Base-by-base conservation (phyloP, 208 protist genomes). In the Acanthamoeba healyi region DNA sequence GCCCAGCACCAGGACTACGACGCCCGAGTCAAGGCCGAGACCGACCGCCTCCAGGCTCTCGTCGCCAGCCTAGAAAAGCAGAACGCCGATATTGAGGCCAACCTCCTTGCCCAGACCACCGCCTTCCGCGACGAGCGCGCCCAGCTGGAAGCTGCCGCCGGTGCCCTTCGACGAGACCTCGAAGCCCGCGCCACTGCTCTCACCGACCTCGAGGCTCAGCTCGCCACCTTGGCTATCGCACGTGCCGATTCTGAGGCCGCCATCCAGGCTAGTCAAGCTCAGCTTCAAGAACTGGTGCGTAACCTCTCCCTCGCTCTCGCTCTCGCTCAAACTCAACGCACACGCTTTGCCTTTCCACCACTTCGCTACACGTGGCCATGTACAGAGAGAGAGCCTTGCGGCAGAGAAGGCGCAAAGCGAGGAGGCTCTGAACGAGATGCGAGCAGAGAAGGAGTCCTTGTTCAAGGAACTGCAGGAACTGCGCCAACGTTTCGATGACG, bases 51-150 rank as follows among this genome's bases (percentile, higher is more conserved):
- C 34, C 26, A 72, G 63, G 26, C 9, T 1, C 63, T 4, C 63
- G 7, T 72, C 63, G 34, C 34, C 63, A 17, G 29, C 34, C 34
- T 72, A 4, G 63, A 72, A n/a, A 12, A 36, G 7, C 63, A 72
- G 34, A 72, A 72, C 34, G 63, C 63, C 29, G 63, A 72, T n/a
- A 4, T 72, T 17, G 63, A 72, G 63, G 63, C 26, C 63, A 72
- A 17, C 63, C 34, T 72, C 29, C 63, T 4, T 17, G 26, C 7
- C 26, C 63, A 72, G 34, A 17, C 63, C 34, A 2, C 29, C 9
- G 63, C 63, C 63, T 36, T 72, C 63, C 63, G 63, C 63, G 63
- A 29, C 9, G 63, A 72, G 63, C 63, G 63, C 29, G 63, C 63
- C 34, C 63, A 72, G 34, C 63, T 72, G 12, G 63, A 72, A 17